These are phyloP conservation scores for Neonothopanus nambi DNA, from an alignment of 1,284 basidiomycete genomes.

Conservation along the genomic window DNA sequence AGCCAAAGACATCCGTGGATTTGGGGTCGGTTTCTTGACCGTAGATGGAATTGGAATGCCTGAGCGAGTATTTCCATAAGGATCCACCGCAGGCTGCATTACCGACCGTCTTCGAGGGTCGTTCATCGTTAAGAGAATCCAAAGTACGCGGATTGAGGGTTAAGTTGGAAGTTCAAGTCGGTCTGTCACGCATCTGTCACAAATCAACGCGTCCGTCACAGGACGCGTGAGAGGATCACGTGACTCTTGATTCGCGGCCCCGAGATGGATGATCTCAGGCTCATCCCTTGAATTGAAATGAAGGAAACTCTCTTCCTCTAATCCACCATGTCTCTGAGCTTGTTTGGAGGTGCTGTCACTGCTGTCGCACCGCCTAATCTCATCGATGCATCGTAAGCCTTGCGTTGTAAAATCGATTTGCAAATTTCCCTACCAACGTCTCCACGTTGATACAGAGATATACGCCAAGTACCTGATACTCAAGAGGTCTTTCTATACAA, in stretches of 20 bases:
- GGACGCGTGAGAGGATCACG: neutral
- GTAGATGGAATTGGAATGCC: constrained; percentile 62
- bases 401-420: constrained; percentile 12
- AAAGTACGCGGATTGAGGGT: neutral
- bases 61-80: constrained; percentile 53
- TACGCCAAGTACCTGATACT: constrained; percentile 95
- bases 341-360: constrained; percentile 85
- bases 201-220: constrained; percentile 5
- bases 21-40: constrained; percentile 57
- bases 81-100: constrained; percentile 54
- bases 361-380: constrained; percentile 59
- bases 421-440: no score
- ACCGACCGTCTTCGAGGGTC: constrained; percentile 58
- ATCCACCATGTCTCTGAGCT: constrained; percentile 19
- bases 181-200: constrained; percentile 4
- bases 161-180: neutral
- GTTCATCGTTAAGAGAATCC: neutral
- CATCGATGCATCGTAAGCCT: constrained; percentile 84
- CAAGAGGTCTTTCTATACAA: constrained; percentile 92
- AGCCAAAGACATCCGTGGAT: constrained; percentile 66
- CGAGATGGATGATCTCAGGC: no score
- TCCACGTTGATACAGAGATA: constrained; percentile 49
- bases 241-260: neutral
- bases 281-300: no score
- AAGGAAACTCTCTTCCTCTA: neutral